A percentile compares a stretch with the other conserved stretches of the same genome.
phyloP scores from a whole-genome alignment of 805 yeast genomes.

The Kluyveromyces dobzhanskii region DNA sequence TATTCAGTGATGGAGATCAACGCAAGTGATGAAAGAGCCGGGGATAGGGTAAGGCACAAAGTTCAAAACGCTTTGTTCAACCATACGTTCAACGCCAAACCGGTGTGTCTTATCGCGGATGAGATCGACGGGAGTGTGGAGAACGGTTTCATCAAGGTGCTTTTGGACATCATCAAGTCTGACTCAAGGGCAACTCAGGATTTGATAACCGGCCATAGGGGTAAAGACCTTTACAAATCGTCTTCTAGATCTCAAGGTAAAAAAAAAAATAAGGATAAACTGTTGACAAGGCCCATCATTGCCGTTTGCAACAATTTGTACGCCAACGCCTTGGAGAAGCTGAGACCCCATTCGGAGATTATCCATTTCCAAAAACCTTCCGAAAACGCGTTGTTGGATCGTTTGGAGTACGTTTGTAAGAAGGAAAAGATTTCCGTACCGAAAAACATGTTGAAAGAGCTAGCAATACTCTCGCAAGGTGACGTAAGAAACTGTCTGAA shows the following conservation, averaged over 20 bases:
- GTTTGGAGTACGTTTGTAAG: conserved; percentile 44
- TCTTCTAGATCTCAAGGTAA: conserved; percentile 17
- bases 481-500: conserved; percentile 85
- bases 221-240: conserved; percentile 15
- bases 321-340: conserved; percentile 61
- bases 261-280: conserved; percentile 31
- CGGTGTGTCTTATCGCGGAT: conserved; percentile 78
- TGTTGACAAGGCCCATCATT: conserved; percentile 75
- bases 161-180: conserved; percentile 47
- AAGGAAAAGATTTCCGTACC: conserved; percentile 44
- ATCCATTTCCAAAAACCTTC: conserved; percentile 57
- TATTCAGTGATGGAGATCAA: conserved; percentile 77
- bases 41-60: conserved; percentile 45
- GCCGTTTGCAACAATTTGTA: conserved; percentile 88
- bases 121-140: conserved; percentile 82
- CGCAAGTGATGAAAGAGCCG: conserved; percentile 74
- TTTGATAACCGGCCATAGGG: conserved; percentile 10
- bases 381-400: conserved; percentile 36
- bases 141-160: conserved; percentile 47
- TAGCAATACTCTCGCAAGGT: conserved; percentile 64
- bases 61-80: conserved; percentile 56
- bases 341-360: conserved; percentile 68
- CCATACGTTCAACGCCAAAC: conserved; percentile 58
- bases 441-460: conserved; percentile 47
- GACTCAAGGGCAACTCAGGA: conserved; percentile 47